Percentiles rank a stretch among this genome's conserved stretches.
These are phyloP conservation scores for Fusarium oligoseptatum DNA, from an alignment of 2,329 filamentous ascomycete genomes.

Conservation along the genomic window DNA sequence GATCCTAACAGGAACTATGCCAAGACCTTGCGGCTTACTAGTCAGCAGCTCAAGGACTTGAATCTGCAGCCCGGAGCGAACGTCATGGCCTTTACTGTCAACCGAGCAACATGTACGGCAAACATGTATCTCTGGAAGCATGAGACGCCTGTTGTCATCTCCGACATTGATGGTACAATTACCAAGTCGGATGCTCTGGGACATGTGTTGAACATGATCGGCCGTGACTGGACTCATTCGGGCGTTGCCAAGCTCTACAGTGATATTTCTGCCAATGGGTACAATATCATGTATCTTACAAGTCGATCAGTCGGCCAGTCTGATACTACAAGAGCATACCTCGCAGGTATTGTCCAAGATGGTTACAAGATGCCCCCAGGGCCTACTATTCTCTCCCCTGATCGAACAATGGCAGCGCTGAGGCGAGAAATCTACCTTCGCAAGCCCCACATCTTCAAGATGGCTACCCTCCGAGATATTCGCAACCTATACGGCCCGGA, in stretches of 20 bases:
- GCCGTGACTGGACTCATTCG: slow-evolving; percentile 96
- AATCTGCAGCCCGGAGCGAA: slow-evolving; percentile 89
- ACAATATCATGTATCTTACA: slow-evolving; percentile 98
- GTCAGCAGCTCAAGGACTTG: slow-evolving; percentile 91
- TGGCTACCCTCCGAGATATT: slow-evolving; percentile 97
- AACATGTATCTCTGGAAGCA: slow-evolving; percentile 95
- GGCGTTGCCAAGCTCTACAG: slow-evolving; percentile 98
- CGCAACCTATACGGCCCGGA: slow-evolving; percentile 85
- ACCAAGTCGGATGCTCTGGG: slow-evolving; percentile 97
- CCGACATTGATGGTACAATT: slow-evolving; percentile 98
- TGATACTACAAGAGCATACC: slow-evolving; percentile 88
- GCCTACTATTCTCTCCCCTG: slow-evolving; percentile 94
- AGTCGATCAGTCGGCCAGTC: slow-evolving; percentile 94
- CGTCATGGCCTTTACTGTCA: slow-evolving; percentile 95
- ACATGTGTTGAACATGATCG: slow-evolving; percentile 96
- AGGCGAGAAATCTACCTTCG: slow-evolving; percentile 93
- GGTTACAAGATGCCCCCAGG: slow-evolving; percentile 88
- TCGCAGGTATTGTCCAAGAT: slow-evolving; percentile 91
- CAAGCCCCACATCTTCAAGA: slow-evolving; percentile 99
- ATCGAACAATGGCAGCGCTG: slow-evolving; percentile 93
- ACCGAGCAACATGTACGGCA: slow-evolving; percentile 90
- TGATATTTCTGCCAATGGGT: slow-evolving; percentile 94
- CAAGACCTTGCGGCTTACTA: slow-evolving; percentile 94
- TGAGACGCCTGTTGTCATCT: slow-evolving; percentile 94
- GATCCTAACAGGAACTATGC: slow-evolving; percentile 91